Percentiles rank a stretch among this genome's conserved stretches.
Evolutionary conservation across 176 grass and related monocot species (phyloP).

Genomic region (Microstegium vimineum): DNA sequence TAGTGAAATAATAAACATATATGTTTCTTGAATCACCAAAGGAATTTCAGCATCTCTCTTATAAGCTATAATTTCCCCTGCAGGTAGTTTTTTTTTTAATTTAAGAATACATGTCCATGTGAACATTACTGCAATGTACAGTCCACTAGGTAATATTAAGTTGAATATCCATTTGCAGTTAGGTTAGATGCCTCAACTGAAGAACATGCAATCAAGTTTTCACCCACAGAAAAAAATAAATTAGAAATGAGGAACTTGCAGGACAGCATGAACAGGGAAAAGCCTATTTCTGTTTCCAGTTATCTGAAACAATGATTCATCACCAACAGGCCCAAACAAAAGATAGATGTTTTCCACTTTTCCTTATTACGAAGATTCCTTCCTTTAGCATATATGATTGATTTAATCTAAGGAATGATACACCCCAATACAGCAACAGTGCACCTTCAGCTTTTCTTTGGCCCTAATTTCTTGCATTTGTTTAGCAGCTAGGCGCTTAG

Average conservation of each 20-base stretch:
- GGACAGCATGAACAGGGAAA: not conserved
- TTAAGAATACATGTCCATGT: not conserved
- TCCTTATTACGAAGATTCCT: too few species aligned
- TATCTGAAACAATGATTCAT: not conserved
- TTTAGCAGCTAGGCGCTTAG: constrained; percentile 83
- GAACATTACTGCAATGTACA: not conserved
- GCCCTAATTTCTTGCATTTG: constrained; percentile 88
- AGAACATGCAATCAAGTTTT: not conserved
- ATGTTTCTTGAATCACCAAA: not conserved
- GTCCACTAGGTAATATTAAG: not conserved
- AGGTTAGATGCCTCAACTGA: constrained; percentile 1
- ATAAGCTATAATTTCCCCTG: not conserved
- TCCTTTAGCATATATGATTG: too few species aligned
- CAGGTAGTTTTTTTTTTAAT: not conserved
- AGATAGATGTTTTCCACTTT: not conserved
- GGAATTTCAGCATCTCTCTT: not conserved
- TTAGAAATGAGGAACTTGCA: not conserved
- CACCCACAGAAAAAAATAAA: not conserved
- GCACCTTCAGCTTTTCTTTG: constrained; percentile 81
- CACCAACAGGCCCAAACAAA: not conserved
- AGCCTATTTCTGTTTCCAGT: not conserved
- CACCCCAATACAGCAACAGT: not conserved
- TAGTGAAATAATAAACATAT: not conserved
- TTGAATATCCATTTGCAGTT: not conserved
- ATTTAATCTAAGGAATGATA: not conserved